These are phyloP conservation scores for Aciculosporium take DNA, from an alignment of 2,329 filamentous ascomycete genomes.

Conservation along the genomic window DNA sequence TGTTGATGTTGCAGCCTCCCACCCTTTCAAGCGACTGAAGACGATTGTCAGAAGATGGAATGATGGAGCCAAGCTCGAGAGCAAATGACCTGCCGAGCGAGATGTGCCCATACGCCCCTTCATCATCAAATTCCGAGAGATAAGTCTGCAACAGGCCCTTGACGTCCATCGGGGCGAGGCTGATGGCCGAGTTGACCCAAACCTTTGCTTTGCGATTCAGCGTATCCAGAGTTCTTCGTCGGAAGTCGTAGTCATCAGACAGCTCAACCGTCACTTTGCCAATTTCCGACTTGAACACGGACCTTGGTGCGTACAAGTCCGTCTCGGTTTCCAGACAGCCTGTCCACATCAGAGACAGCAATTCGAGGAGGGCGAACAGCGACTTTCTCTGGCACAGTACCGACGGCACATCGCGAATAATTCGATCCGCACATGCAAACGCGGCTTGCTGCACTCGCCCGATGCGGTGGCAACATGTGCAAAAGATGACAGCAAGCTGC, in stretches of 20 bases:
- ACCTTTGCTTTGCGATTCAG: slow-evolving; percentile 62
- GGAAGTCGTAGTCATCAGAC: slow-evolving; percentile 82
- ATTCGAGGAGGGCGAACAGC: slow-evolving; percentile 80
- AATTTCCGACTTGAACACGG: slow-evolving; percentile 62
- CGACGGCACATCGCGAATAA: slow-evolving; percentile 74
- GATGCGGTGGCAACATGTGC: slow-evolving; percentile 85
- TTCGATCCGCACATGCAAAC: slow-evolving; percentile 66
- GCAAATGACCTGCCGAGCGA: slow-evolving; percentile 90
- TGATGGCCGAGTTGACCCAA: slow-evolving; percentile 72
- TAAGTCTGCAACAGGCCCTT: slow-evolving; percentile 95
- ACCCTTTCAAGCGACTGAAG: slow-evolving; percentile 68
- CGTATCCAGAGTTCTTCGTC: slow-evolving; percentile 62
- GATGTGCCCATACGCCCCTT: slow-evolving; percentile 79
- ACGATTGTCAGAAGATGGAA: slow-evolving; percentile 75
- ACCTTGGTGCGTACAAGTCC: slow-evolving; percentile 79
- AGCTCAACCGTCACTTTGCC: slow-evolving; percentile 74
- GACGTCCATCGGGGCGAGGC: slow-evolving; percentile 78
- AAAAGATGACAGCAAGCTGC: slow-evolving; percentile 75
- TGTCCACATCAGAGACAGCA: slow-evolving; percentile 87
- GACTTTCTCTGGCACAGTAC: slow-evolving; percentile 81
- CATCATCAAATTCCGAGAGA: slow-evolving; percentile 85
- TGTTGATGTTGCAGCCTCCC: slow-evolving; percentile 65
- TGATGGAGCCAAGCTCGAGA: slow-evolving; percentile 74
- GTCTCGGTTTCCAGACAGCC: slow-evolving; percentile 90
- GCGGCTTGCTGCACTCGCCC: slow-evolving; percentile 82